Base-by-base conservation (phyloP, 2,329 filamentous ascomycete genomes). In the Colletotrichum gigasporum region DNA sequence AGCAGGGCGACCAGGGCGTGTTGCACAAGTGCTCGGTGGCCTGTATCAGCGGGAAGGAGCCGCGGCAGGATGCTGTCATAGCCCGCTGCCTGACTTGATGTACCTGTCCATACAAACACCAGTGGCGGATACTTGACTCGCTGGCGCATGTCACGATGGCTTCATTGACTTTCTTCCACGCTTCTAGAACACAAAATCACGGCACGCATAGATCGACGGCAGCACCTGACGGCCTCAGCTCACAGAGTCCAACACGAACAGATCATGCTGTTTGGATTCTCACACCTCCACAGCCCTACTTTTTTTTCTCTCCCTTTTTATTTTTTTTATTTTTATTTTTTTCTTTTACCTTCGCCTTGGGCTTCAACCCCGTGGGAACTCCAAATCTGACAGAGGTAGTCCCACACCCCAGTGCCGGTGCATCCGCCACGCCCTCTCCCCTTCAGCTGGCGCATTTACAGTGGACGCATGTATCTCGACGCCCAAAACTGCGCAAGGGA, bases 61-160 rank as follows among this genome's bases (percentile, higher is more conserved):
- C 39, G 47, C 45, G 30, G 55, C 41, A 53, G 32, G 39, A 53
- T 63, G 48, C 39, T 45, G 39, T 63, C 45, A 50, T 32, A n/a
- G n/a, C n/a, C 12, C 9, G 16, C 12, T 48, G 42, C n/a, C 50
- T 32, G 20, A 26, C 30, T 37, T 12, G n/a, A 22, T 28, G 58
- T 62, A 56, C 18, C 51, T 12, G 24, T 14, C 2, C 32, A 8
- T 20, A 48, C 10, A 28, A 41, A 18, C 9, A 2, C 7, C 18
- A 4, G 16, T 16, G 16, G 12, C 5, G 1, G 26, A 35, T 61
- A 41, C 48, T 4, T 39, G 5, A 4, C 6, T 28, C 20, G 6
- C n/a, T 9, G 24, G 8, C 18, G 16, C 18, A 22, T n/a, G 14
- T 41, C 32, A 41, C 51, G 20, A 56, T 50, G 34, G 12, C 20